Evolutionary conservation across 768 basidiomycete species (phyloP).

Genomic region (Termitomyces bulborhizus): DNA sequence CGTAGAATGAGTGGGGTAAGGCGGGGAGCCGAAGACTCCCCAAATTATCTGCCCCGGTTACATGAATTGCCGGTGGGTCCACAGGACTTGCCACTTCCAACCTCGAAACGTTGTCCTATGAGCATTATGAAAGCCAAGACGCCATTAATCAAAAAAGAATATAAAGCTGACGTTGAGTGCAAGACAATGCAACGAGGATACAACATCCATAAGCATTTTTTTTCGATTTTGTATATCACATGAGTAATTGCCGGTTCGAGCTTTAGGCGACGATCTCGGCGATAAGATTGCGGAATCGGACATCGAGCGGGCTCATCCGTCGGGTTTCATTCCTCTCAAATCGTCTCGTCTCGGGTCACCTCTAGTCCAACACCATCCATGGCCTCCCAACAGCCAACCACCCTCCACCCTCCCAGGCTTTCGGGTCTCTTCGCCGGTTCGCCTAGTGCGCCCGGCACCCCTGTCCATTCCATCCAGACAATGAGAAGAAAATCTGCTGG

Average conservation of each 20-base stretch:
- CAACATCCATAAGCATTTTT: neutral
- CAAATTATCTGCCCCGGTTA: neutral
- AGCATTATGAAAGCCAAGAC: too few species aligned
- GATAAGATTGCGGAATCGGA: constrained; percentile 7
- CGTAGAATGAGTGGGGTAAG: neutral
- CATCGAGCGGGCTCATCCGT: constrained; percentile 11
- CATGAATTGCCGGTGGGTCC: neutral
- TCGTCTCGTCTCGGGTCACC: neutral
- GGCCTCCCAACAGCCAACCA: constrained; percentile 31
- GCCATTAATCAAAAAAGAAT: too few species aligned
- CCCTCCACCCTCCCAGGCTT: constrained; percentile 67
- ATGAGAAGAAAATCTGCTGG: constrained; percentile 89
- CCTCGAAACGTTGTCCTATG: neutral
- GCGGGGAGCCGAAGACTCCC: neutral
- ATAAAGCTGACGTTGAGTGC: too few species aligned
- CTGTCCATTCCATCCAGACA: constrained; percentile 85
- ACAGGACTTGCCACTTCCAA: neutral
- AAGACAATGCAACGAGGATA: too few species aligned
- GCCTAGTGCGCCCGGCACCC: constrained; percentile 77
- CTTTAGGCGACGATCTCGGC: neutral
- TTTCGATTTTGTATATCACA: constrained; percentile 7
- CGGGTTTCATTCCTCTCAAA: constrained; percentile 11
- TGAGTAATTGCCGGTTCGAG: constrained; percentile 1
- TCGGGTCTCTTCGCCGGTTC: constrained; percentile 66
- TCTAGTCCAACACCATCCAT: constrained; percentile 25